Percentiles rank a stretch among this genome's conserved stretches.
phyloP scores from a whole-genome alignment of 805 yeast genomes.

The Metschnikowia rubicola region DNA sequence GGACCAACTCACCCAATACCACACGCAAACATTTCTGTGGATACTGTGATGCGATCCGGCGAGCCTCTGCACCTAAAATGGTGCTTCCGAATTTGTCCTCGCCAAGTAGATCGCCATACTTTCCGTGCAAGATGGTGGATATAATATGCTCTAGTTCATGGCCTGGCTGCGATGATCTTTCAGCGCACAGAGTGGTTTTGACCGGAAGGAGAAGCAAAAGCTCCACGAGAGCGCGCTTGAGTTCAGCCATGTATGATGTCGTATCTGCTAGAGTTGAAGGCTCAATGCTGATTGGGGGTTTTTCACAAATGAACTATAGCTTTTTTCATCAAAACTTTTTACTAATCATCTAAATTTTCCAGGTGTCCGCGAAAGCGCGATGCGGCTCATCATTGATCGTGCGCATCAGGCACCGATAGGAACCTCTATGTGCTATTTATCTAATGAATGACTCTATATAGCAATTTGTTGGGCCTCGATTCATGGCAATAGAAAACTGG shows the following conservation, averaged over 20 bases:
- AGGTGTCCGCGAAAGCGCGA: conserved; percentile 4
- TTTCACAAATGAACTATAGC: background rate
- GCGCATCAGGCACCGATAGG: no score
- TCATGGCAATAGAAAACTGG: no score
- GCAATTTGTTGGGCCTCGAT: no score
- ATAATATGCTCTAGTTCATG: background rate
- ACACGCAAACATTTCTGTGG: conserved; percentile 21
- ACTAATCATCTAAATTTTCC: background rate
- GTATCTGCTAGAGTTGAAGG: background rate
- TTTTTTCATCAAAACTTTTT: background rate
- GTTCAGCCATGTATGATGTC: background rate
- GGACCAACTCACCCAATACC: conserved; percentile 16
- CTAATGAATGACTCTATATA: no score
- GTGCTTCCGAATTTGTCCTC: conserved; percentile 19
- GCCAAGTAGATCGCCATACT: conserved; percentile 22
- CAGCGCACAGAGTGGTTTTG: background rate
- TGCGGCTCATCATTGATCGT: background rate
- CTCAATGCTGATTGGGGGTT: background rate
- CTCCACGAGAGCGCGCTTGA: conserved; percentile 12
- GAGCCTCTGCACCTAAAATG: conserved; percentile 16
- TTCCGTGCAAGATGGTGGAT: conserved; percentile 20
- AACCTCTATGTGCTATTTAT: no score
- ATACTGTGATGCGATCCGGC: conserved; percentile 17
- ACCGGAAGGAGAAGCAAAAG: conserved; percentile 17
- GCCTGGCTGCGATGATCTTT: background rate